Evolutionary conservation across 2,329 filamentous ascomycete species (phyloP), one percentile per base, ranked within the genome.

Genomic region (Sphaerostilbella broomeana): DNA sequence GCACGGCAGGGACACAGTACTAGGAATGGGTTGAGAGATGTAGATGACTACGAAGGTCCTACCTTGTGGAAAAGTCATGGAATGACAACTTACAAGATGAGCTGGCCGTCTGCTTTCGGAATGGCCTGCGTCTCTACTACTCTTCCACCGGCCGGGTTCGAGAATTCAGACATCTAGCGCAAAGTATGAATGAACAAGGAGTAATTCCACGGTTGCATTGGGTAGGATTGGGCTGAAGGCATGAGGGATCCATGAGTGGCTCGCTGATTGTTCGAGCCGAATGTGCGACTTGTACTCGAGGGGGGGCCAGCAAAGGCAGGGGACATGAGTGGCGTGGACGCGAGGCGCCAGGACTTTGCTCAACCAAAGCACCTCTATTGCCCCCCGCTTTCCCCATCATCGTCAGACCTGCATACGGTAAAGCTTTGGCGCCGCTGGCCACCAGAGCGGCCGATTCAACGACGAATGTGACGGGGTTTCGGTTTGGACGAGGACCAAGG

Each of bases 31-130:
- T 18, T 18, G 25, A 12, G 30, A 12, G 33, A 34, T 29, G 30
- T 37, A 35, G 38, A 37, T 36, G 35, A 43, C 40, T 30, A 30
- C 35, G 34, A n/a, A 35, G 40, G 24, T 30, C 31, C 22, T 27
- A 44, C 27, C 24, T 15, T 27, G 42, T 35, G 27, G 37, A 34
- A 28, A 22, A 13, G 25, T 39, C 34, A 24, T 37, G 40, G 42
- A 44, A 36, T 39, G 32, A 32, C 38, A 35, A 38, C 17, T 12
- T 29, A 35, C 27, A 18, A 20, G 42, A 44, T 59, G 56, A 58
- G 54, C 38, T 59, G 54, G 50, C 56, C 49, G 55, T 50, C 53
- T 56, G 48, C 44, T 55, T 59, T 46, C 44, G 56, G 56, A 54
- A 54, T 51, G 46, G 49, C 47, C 42, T 53, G 54, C 57, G 48